Base-by-base conservation (phyloP, 2,329 filamentous ascomycete species). In the Catunica adiposa region DNA sequence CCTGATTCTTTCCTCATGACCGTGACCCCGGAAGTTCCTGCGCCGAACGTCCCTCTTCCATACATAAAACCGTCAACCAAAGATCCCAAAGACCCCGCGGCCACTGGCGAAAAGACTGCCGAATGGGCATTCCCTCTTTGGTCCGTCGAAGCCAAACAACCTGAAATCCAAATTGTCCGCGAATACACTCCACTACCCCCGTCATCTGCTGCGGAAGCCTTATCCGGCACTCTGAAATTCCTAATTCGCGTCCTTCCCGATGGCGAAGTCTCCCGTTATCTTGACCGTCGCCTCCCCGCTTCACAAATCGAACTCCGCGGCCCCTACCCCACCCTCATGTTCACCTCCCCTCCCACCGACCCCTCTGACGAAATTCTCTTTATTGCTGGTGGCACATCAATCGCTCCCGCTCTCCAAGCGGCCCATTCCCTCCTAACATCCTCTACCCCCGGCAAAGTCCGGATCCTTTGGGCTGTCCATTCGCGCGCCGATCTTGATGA, bases 81-180 rank as follows among this genome's bases (percentile, higher is more conserved):
- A 11, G 29, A 42, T 37, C 53, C 47, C 23, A 51, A 51, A 20
- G 34, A 37, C 67, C 62, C 65, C 55, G 52, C 70, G 34, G 25
- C 53, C 14, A 5, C 51, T 8, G 23, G 51, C 42, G 34, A 54
- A 17, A 53, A 53, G 38, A 29, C 46, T 3, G 59, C 62, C 22
- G 38, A 59, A n/a, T 69, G 69, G 68, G 61, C 61, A 9, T 61
- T 78, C 56, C 84, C 85, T 3, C 75, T 94, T 44, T 94, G 88
- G 84, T 89, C 84, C 60, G 83, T 97, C 34, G 85, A 96, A 71
- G 81, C 95, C 64, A 95, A 94, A 70, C 92, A 97, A 70, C 92
- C 92, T 1, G 83, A 95, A 66, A 70, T 97, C 57, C 89, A 96
- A 69, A 94, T 98, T 62, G 86, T 87, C 46, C 73, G 92, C 59